Percentiles rank a stretch among this genome's conserved stretches.
These are phyloP conservation scores for Euphorbia peplus DNA, from an alignment of 345 rosid species.

Conservation along the genomic window DNA sequence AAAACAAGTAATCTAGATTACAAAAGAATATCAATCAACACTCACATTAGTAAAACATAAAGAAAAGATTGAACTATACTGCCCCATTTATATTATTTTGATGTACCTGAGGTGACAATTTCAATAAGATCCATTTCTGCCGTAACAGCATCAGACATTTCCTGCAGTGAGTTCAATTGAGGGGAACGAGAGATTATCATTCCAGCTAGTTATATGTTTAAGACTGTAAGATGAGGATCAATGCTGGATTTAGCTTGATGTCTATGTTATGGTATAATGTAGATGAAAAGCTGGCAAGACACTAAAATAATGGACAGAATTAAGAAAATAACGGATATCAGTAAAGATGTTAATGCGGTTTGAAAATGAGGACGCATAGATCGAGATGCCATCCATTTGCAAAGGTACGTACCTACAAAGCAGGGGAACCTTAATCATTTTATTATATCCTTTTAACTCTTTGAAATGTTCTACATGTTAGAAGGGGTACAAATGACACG, in stretches of 20 bases:
- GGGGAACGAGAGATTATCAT: neutral
- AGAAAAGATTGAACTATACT: neutral
- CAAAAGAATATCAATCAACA: neutral
- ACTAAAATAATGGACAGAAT: no score
- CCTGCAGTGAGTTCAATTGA: conserved; percentile 31
- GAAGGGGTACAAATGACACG: no score
- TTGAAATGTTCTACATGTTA: no score
- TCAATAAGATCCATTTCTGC: conserved; percentile 62
- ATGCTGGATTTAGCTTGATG: neutral
- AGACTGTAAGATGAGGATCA: neutral
- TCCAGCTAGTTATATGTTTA: neutral
- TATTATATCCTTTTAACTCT: no score
- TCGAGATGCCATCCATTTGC: no score
- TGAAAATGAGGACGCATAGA: no score
- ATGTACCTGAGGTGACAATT: conserved; percentile 57
- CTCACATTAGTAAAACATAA: neutral
- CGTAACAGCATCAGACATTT: conserved; percentile 25
- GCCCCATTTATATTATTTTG: no score
- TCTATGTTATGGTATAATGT: neutral
- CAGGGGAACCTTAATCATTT: no score
- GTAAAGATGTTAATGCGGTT: no score
- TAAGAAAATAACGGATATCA: no score
- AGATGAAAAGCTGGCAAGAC: neutral
- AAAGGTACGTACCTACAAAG: no score
- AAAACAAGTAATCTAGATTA: neutral